Evolutionary conservation across 2,329 filamentous ascomycete species (phyloP).

Genomic region (Calonectria pauciramosa): DNA sequence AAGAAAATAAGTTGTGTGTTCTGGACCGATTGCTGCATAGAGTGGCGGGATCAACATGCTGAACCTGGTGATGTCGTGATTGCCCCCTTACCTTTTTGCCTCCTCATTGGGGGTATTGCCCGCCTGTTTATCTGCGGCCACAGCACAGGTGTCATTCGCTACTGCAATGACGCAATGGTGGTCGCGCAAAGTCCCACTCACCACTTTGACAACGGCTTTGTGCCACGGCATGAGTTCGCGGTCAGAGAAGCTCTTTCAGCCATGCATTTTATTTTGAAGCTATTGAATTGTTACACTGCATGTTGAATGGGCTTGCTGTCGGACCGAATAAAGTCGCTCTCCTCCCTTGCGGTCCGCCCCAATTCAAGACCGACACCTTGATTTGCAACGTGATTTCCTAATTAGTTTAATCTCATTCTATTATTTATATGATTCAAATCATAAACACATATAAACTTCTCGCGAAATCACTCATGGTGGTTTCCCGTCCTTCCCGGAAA

Average conservation of each 20-base stretch:
- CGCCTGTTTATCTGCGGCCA: not conserved
- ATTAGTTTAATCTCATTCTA: accelerated
- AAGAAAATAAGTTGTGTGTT: not conserved
- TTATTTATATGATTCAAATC: no score
- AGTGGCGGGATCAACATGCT: not conserved
- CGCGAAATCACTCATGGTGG: not conserved
- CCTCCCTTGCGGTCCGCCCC: not conserved
- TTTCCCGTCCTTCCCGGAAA: not conserved
- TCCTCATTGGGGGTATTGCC: not conserved
- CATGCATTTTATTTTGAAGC: no score
- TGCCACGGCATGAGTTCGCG: not conserved
- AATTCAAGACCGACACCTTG: not conserved
- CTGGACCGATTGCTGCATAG: not conserved
- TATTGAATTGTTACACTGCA: not conserved
- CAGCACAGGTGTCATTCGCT: conserved; percentile 1
- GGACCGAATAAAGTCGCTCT: not conserved
- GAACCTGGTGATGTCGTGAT: conserved; percentile 9
- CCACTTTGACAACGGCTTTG: not conserved
- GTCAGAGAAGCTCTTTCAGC: not conserved
- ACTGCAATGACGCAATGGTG: conserved; percentile 5
- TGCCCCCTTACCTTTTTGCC: not conserved
- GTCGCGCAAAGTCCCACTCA: not conserved
- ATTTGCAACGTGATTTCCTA: no score
- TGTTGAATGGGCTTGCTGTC: not conserved
- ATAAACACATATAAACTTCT: not conserved